Evolutionary conservation across 2,329 filamentous ascomycete species (phyloP).

Genomic region (Pestalotiopsis sp.): DNA sequence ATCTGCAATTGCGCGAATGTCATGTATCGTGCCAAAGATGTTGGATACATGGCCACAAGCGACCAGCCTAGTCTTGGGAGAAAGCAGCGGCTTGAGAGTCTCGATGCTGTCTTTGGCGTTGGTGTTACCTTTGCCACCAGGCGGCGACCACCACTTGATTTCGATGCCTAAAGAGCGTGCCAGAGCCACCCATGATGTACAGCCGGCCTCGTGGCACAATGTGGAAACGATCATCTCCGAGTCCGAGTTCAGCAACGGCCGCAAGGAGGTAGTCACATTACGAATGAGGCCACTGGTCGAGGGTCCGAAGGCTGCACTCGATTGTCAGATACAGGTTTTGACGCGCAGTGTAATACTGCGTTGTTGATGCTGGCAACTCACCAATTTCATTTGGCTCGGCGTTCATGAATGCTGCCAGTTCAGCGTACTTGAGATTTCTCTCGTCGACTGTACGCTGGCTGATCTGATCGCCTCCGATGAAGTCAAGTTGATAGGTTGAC

Average conservation of each 20-base stretch:
- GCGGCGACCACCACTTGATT: conserved; percentile 70
- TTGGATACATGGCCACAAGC: conserved; percentile 16
- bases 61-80: conserved; percentile 66
- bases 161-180: conserved; percentile 59
- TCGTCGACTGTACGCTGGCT: neutral
- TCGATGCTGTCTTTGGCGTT: conserved; percentile 60
- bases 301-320: conserved; percentile 56
- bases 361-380: neutral
- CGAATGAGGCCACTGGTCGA: conserved; percentile 77
- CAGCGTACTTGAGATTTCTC: neutral
- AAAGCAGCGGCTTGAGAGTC: conserved; percentile 59
- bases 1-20: conserved; percentile 20
- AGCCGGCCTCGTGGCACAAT: conserved; percentile 78
- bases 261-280: conserved; percentile 62
- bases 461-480: neutral
- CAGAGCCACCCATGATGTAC: conserved; percentile 71
- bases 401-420: neutral
- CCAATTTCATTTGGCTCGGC: conserved; percentile 1
- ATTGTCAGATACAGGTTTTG: neutral
- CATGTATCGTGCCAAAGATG: conserved; percentile 25
- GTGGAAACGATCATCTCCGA: conserved; percentile 70
- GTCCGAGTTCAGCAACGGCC: conserved; percentile 45
- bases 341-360: neutral
- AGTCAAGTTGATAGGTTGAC: conserved; percentile 7
- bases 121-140: conserved; percentile 28